Evolutionary conservation across 257 asterid species (phyloP), one percentile per base, ranked within the genome.

Genomic region (Ballota nigra): DNA sequence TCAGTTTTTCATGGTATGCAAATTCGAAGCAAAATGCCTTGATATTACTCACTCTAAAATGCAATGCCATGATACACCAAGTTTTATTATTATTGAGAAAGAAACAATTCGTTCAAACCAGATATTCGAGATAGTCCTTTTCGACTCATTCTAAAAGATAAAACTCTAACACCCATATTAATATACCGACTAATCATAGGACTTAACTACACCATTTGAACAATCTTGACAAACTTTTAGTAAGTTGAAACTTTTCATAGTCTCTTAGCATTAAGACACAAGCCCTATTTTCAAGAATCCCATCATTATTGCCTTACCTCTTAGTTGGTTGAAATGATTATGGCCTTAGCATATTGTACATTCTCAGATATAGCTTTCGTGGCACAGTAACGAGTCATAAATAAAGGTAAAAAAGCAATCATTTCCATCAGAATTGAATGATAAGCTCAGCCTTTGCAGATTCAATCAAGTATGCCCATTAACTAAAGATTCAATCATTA

Each of bases 391-490:
- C 38, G 19, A 58, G 26, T 68, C 59, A 16, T n/a, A 36, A 60
- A 60, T 31, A 19, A 43, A 38, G 38, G 67, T 53, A 6, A 52
- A 18, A 69, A 62, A 12, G 11, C 60, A 51, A 33, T 60, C 45
- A 43, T 77, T 75, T 15, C 6, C 63, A 16, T 41, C 33, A 16
- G 51, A 63, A 15, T 16, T 64, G 58, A 28, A 29, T 43, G 76
- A 60, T n/a, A 70, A 55, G 26, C 15, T 12, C 65, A 45, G 36
- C 41, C 78, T 45, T 19, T 40, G 63, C 60, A 47, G 65, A 66
- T 40, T 53, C 55, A 47, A 49, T 66, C 57, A 51, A 59, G 61
- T 36, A 66, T 24, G 34, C 61, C 57, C 7, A 22, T 11, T 51
- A 41, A 67, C 33, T 62, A 61, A 71, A 43, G 36, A 52, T 36